phyloP scores from a whole-genome alignment of 2,329 filamentous ascomycete species.

The Fusarium sp. region DNA sequence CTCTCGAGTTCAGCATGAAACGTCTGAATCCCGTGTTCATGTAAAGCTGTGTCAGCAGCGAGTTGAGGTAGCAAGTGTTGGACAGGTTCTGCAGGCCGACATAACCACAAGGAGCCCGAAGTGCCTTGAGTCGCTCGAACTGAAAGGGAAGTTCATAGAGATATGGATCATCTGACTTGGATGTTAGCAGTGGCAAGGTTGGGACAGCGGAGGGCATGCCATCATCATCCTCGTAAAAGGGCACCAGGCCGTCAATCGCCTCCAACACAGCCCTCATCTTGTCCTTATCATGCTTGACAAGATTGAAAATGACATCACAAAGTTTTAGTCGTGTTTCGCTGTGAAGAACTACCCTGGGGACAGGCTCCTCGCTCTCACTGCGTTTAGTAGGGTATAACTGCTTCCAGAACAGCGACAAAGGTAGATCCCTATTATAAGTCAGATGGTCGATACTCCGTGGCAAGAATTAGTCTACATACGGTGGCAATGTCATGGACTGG shows the following conservation, averaged over 20 bases:
- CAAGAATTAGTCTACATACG: conserved; percentile 36
- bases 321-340: conserved; percentile 71
- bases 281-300: conserved; percentile 67
- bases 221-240: conserved; percentile 57
- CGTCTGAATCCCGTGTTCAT: conserved; percentile 92
- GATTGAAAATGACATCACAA: conserved; percentile 71
- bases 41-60: conserved; percentile 92
- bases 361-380: conserved; percentile 49
- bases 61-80: conserved; percentile 98
- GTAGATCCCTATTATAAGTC: conserved; percentile 46
- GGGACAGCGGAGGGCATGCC: conserved; percentile 51
- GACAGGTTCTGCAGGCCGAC: conserved; percentile 93
- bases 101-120: conserved; percentile 86
- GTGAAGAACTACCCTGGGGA: conserved; percentile 65
- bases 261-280: conserved; percentile 69
- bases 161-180: conserved; percentile 63
- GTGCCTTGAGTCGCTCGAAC: conserved; percentile 76
- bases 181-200: conserved; percentile 26
- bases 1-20: conserved; percentile 81
- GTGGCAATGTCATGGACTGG: conserved; percentile 45
- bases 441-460: conserved; percentile 5
- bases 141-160: conserved; percentile 72
- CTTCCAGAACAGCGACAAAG: conserved; percentile 69
- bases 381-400: conserved; percentile 76
- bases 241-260: conserved; percentile 53